Evolutionary conservation across 371 early-diverging fungal genomes (phyloP).

Genomic region (Mortierella sp.): DNA sequence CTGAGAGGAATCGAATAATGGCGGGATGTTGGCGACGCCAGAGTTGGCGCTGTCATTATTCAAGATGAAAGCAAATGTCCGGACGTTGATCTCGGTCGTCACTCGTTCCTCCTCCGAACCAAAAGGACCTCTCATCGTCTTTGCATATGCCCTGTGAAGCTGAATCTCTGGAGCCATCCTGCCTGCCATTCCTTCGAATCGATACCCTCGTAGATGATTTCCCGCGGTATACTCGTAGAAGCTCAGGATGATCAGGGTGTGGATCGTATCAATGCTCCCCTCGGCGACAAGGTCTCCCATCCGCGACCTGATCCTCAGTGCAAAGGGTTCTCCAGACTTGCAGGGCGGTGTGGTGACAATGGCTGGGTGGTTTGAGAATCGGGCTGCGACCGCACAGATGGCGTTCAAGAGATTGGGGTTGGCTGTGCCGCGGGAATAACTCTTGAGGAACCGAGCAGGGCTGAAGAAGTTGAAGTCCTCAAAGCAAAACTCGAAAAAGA

Average conservation of each 20-base stretch:
- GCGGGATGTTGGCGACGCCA: not conserved
- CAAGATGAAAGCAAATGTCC: not conserved
- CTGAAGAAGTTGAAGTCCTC: not conserved
- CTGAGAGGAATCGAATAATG: not conserved
- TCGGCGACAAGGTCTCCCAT: not conserved
- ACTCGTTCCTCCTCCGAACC: not conserved
- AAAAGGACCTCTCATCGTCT: not conserved
- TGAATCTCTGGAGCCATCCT: not conserved
- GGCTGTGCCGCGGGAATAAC: not conserved
- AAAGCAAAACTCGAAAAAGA: conserved; percentile 5
- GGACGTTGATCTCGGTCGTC: not conserved
- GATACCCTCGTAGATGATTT: not conserved
- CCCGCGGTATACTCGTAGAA: not conserved
- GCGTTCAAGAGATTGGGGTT: not conserved
- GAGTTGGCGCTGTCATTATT: not conserved
- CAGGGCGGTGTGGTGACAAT: not conserved
- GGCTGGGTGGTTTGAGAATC: conserved; percentile 3
- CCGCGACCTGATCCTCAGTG: not conserved
- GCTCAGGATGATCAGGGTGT: not conserved
- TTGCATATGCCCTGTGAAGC: not conserved
- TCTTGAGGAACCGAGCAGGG: not conserved
- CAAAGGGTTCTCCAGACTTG: conserved; percentile 6
- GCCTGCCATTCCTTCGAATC: conserved; percentile 6
- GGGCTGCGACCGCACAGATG: conserved; percentile 6
- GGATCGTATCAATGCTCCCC: not conserved